These are phyloP conservation scores for Ophiostoma sp. DNA, from an alignment of 2,329 filamentous ascomycete genomes.

Conservation along the genomic window DNA sequence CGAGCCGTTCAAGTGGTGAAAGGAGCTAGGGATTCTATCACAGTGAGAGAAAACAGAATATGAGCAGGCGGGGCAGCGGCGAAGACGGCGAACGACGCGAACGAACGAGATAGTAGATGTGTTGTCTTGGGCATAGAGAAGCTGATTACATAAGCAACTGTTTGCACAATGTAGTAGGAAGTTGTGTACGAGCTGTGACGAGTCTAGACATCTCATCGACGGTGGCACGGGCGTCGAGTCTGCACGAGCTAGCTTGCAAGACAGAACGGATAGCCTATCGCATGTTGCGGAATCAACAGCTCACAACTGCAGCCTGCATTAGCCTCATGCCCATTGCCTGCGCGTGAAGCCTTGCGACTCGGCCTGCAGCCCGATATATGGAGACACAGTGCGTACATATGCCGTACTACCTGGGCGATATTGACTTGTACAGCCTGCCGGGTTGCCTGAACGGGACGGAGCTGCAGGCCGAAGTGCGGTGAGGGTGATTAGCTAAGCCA, in stretches of 20 bases:
- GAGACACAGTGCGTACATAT: background rate
- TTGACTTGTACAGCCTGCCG: background rate
- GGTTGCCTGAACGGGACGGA: background rate
- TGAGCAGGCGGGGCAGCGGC: background rate
- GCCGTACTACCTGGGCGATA: too few species aligned
- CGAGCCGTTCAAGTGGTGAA: slow-evolving; percentile 3
- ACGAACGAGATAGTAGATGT: background rate
- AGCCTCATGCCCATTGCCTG: background rate
- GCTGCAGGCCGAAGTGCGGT: background rate
- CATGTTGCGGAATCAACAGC: background rate
- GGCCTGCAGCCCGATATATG: background rate
- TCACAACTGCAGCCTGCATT: background rate
- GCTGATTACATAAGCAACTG: too few species aligned
- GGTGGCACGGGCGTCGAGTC: background rate
- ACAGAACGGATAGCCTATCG: background rate
- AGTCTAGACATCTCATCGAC: background rate
- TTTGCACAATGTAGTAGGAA: too few species aligned
- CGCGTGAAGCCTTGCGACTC: background rate
- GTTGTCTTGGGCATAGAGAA: too few species aligned
- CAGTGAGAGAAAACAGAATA: background rate
- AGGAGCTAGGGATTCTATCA: background rate
- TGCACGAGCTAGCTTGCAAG: background rate
- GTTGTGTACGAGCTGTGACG: too few species aligned
- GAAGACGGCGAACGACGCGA: too few species aligned
- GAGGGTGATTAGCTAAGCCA: background rate